A percentile compares a stretch with the other conserved stretches of the same genome.
phyloP scores from a whole-genome alignment of 2,329 filamentous ascomycete genomes.

The Graphiopsis chlorocephala region DNA sequence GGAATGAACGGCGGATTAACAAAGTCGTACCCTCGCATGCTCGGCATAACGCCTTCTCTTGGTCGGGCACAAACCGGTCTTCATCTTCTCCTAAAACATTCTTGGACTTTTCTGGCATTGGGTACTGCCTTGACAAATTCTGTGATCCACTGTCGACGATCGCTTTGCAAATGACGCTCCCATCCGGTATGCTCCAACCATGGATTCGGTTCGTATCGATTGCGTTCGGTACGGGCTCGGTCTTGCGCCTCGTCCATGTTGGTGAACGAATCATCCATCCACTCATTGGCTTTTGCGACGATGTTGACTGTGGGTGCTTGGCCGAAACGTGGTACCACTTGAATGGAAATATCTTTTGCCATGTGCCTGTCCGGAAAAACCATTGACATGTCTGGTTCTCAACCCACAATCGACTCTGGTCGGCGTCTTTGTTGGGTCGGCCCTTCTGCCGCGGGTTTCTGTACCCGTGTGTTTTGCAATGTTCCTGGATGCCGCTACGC shows the following conservation, averaged over 20 bases:
- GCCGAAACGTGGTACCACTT: slow-evolving; percentile 1
- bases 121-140: slow-evolving; percentile 3
- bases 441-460: neutral
- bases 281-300: slow-evolving; percentile 1
- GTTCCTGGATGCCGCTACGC: neutral
- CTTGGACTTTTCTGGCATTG: slow-evolving; percentile 1
- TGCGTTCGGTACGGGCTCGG: slow-evolving; percentile 1
- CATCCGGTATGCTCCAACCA: slow-evolving; percentile 9
- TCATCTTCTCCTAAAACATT: slow-evolving; percentile 2
- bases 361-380: slow-evolving; percentile 1
- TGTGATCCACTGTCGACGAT: neutral
- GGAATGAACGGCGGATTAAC: slow-evolving; percentile 1
- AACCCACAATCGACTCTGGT: neutral
- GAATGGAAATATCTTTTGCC: slow-evolving; percentile 4
- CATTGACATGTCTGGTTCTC: slow-evolving; percentile 8
- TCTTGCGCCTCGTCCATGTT: slow-evolving; percentile 8
- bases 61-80: neutral
- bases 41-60: neutral
- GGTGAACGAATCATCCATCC: slow-evolving; percentile 3
- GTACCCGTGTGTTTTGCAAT: slow-evolving; percentile 5
- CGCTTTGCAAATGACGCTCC: slow-evolving; percentile 7
- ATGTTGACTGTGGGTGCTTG: slow-evolving; percentile 2
- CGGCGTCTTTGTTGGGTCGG: slow-evolving; percentile 2
- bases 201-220: slow-evolving; percentile 9
- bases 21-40: slow-evolving; percentile 3